Evolutionary conservation across 768 basidiomycete genomes (phyloP).

Genomic region (Melanogaster broomeanus): DNA sequence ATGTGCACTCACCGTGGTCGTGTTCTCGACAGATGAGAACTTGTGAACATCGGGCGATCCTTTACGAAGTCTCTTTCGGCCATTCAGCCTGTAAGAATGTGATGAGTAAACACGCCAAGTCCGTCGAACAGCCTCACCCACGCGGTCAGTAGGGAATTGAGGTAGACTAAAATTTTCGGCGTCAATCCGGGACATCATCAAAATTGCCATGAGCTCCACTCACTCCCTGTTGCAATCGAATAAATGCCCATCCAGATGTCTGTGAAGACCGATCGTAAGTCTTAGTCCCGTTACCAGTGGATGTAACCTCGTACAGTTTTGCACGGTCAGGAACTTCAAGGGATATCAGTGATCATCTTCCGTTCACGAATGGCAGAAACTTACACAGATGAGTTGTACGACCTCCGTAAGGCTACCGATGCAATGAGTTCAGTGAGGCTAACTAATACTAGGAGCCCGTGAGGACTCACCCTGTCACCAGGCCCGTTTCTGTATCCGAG

Average conservation of each 20-base stretch:
- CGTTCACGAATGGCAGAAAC: background rate
- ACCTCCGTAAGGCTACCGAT: background rate
- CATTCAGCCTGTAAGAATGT: background rate
- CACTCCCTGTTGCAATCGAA: background rate
- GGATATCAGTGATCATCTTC: background rate
- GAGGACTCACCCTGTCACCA: background rate
- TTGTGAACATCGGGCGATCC: background rate
- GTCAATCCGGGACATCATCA: background rate
- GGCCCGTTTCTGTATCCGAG: background rate
- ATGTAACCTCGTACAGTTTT: conserved; percentile 1
- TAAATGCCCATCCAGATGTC: conserved; percentile 1
- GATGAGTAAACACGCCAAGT: background rate
- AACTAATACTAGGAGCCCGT: background rate
- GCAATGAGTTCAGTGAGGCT: background rate
- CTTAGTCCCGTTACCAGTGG: background rate
- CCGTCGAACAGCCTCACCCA: background rate
- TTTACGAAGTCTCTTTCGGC: background rate
- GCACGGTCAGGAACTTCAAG: background rate
- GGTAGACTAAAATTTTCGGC: background rate
- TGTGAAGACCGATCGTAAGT: background rate
- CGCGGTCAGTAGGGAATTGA: background rate
- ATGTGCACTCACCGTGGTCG: background rate
- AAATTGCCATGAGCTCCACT: background rate
- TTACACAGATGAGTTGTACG: background rate
- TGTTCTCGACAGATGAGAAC: background rate